phyloP scores from a whole-genome alignment of 495 filamentous ascomycete genomes.

The Parmelia sp. region DNA sequence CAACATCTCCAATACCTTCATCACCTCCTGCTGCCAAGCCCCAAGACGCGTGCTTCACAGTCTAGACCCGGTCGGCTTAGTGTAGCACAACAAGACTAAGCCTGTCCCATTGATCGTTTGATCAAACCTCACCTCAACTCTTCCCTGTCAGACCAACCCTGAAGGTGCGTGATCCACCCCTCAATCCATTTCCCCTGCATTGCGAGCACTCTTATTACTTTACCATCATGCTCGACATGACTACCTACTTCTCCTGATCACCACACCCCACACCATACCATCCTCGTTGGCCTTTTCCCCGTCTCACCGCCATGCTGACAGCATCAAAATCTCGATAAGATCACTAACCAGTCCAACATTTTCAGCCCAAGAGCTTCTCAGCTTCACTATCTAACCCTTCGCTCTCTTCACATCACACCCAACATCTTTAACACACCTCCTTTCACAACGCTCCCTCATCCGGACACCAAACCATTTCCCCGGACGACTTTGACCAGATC shows the following conservation, averaged over 20 bases:
- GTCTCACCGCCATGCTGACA: slow-evolving; percentile 16
- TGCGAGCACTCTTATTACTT: not conserved
- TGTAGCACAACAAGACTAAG: slow-evolving; percentile 16
- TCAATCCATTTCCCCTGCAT: slow-evolving; percentile 3
- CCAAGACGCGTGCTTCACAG: slow-evolving; percentile 6
- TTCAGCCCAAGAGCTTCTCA: not conserved
- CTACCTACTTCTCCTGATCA: not conserved
- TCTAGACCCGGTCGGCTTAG: slow-evolving; percentile 16
- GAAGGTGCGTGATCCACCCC: slow-evolving; percentile 15
- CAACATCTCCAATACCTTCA: not conserved
- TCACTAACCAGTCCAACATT: slow-evolving; percentile 5
- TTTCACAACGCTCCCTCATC: slow-evolving; percentile 7
- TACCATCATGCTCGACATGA: not conserved
- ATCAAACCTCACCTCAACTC: not conserved
- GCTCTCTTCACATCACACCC: slow-evolving; percentile 12
- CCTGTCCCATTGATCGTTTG: slow-evolving; percentile 11
- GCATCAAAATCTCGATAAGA: slow-evolving; percentile 4
- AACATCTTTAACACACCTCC: slow-evolving; percentile 2
- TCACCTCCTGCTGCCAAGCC: not conserved
- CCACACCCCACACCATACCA: not conserved
- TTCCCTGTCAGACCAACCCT: slow-evolving; percentile 5
- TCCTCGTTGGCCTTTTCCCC: not conserved
- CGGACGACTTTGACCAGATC: slow-evolving; percentile 8
- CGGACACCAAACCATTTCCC: slow-evolving; percentile 1
- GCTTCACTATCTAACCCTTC: slow-evolving; percentile 4